Evolutionary conservation across 768 basidiomycete species (phyloP).

Genomic region (Favolaschia claudopus): DNA sequence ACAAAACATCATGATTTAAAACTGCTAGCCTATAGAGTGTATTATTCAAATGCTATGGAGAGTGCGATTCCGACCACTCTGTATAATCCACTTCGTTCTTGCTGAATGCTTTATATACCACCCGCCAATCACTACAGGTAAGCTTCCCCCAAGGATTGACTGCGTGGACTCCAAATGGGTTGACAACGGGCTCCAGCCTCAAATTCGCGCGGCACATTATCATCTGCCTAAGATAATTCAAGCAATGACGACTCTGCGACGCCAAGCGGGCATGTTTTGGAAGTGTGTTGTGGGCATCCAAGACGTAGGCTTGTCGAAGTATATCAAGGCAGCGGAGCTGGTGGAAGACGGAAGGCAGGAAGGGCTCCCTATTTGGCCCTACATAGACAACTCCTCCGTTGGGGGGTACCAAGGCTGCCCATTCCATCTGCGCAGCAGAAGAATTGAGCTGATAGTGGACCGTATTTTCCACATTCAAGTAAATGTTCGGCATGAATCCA

Average conservation of each 20-base stretch:
- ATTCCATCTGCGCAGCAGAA: slow-evolving; percentile 28
- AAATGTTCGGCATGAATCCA: not conserved
- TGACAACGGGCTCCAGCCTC: slow-evolving; percentile 40
- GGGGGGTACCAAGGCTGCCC: slow-evolving; percentile 14
- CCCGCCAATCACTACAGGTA: slow-evolving; percentile 20
- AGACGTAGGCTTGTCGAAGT: slow-evolving; percentile 36
- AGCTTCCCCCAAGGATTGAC: slow-evolving; percentile 4
- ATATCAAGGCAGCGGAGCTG: slow-evolving; percentile 46
- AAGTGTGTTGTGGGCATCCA: not conserved
- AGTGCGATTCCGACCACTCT: not conserved
- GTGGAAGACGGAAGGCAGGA: slow-evolving; percentile 45
- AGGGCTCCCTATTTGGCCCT: slow-evolving; percentile 38
- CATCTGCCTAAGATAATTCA: slow-evolving; percentile 47
- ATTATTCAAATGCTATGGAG: not conserved
- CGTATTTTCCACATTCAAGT: slow-evolving; percentile 29
- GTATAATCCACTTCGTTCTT: not conserved
- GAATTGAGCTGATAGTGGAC: slow-evolving; percentile 31
- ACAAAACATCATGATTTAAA: too few species aligned
- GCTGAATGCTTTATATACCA: not conserved
- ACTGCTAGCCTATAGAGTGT: not conserved
- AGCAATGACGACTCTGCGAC: slow-evolving; percentile 43
- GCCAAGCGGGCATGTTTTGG: not conserved
- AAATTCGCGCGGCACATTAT: slow-evolving; percentile 45
- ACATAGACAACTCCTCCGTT: slow-evolving; percentile 41
- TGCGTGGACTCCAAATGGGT: slow-evolving; percentile 9